phyloP scores from a whole-genome alignment of 208 protist species.

The Acanthamoeba culbertsoni region DNA sequence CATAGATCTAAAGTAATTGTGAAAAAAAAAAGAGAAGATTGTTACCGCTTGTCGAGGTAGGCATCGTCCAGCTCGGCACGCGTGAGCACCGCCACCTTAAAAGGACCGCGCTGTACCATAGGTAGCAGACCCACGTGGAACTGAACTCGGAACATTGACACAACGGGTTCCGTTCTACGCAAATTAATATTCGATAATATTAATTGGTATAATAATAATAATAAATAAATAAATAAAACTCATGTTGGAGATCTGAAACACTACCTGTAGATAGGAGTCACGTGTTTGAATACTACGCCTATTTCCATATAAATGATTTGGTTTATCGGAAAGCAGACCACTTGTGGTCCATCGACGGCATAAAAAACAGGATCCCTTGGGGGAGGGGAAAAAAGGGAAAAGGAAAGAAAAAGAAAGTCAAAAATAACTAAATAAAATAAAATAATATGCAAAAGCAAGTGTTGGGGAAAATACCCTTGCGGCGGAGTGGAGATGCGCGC shows the following conservation, averaged over 20 bases:
- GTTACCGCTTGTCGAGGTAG: constrained; percentile 50
- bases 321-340: constrained; percentile 25
- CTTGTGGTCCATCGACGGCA: constrained; percentile 2
- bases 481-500: not conserved
- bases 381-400: not conserved
- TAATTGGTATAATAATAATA: not conserved
- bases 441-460: too few species aligned
- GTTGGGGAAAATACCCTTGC: not conserved
- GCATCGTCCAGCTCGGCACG: constrained; percentile 57
- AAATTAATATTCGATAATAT: not conserved
- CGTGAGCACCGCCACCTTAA: constrained; percentile 12
- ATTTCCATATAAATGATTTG: constrained; percentile 44
- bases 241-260: not conserved
- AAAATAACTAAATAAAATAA: not conserved
- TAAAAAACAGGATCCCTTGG: constrained; percentile 48
- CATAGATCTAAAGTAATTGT: not conserved
- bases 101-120: not conserved
- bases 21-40: not conserved
- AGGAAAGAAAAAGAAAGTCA: not conserved
- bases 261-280: constrained; percentile 58
- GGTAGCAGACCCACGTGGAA: constrained; percentile 58
- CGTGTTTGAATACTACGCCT: constrained; percentile 32
- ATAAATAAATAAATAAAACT: not conserved
- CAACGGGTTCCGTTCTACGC: constrained; percentile 39
- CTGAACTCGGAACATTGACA: constrained; percentile 60